These are phyloP conservation scores for Yamadazyma akitaensis DNA, from an alignment of 805 yeast genomes.

Conservation along the genomic window DNA sequence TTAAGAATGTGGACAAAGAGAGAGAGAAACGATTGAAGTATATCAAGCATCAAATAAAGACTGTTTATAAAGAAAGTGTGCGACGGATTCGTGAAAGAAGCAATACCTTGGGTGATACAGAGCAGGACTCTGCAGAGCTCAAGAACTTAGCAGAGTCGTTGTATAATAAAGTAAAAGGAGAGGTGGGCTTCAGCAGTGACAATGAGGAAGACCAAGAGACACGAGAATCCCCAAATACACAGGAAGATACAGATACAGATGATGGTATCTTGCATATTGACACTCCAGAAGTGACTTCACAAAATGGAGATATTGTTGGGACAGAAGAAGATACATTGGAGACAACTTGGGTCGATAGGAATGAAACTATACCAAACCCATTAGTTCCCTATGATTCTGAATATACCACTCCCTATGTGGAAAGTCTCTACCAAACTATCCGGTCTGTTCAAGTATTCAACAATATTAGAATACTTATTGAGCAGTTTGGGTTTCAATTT, in stretches of 20 bases:
- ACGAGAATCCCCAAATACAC: not conserved
- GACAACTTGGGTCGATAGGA: no score
- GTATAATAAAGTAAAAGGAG: not conserved
- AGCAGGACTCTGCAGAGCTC: not conserved
- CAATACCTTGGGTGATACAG: not conserved
- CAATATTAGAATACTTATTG: not conserved
- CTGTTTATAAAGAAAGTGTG: not conserved
- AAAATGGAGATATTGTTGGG: not conserved
- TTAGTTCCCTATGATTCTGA: not conserved
- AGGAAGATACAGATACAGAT: not conserved
- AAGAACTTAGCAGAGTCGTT: not conserved
- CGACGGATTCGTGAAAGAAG: not conserved
- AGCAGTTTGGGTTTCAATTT: not conserved
- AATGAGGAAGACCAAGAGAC: not conserved
- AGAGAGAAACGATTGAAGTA: constrained; percentile 1
- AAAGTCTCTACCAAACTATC: constrained; percentile 1
- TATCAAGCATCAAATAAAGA: not conserved
- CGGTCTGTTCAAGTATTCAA: not conserved
- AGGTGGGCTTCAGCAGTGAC: not conserved
- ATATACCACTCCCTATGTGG: not conserved
- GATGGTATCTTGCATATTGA: not conserved
- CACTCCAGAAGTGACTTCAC: not conserved
- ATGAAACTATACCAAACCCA: not conserved
- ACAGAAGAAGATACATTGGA: not conserved
- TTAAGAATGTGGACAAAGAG: constrained; percentile 1